Base-by-base conservation (phyloP, 1,139 yeast genomes). In the Arxiozyma bovina region DNA sequence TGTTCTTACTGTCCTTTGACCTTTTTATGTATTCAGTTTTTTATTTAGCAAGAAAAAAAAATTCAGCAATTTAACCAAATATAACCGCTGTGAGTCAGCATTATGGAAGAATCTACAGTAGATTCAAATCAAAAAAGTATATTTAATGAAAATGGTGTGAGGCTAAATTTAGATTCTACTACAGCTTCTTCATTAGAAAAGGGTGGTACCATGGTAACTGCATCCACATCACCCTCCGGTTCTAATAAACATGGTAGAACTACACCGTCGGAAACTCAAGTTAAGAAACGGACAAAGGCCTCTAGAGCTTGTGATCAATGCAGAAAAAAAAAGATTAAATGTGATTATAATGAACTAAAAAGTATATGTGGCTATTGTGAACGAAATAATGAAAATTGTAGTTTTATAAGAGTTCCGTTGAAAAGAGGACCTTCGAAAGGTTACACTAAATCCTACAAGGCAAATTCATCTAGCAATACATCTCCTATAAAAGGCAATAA, bases 401-500 rank as follows among this genome's bases (percentile, higher is more conserved):
- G 66, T 15, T 67, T 66, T 55, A 81, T 83, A 25, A 73, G 93
- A 54, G 76, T 83, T 1, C 93, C 90, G 0, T 68, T 85, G 67
- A 86, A 85, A 64, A 71, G 94, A 60, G 94, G 93, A 0, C 94
- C 94, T 0, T 77, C 86, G 1, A 85, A 85, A 64, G 91, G 91
- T 0, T 83, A 80, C 61, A 60, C 60, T 40, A 56, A 61, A 55
- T 77, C 74, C 53, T 47, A 27, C 15, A 51, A 44, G n/a, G 43
- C 18, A 20, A 47, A 17, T 11, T 21, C 40, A 17, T 23, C 30
- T 15, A 38, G 15, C 9, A 20, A 27, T 34, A 23, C n/a, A 22
- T 30, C 21, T 27, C 11, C 40, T n/a, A 20, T 12, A 17, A 27
- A 27, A 27, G 30, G 2, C 30, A 27, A 8, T 27, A 27, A 27